Evolutionary conservation across 768 basidiomycete genomes (phyloP).

Genomic region (Trametes maxima): DNA sequence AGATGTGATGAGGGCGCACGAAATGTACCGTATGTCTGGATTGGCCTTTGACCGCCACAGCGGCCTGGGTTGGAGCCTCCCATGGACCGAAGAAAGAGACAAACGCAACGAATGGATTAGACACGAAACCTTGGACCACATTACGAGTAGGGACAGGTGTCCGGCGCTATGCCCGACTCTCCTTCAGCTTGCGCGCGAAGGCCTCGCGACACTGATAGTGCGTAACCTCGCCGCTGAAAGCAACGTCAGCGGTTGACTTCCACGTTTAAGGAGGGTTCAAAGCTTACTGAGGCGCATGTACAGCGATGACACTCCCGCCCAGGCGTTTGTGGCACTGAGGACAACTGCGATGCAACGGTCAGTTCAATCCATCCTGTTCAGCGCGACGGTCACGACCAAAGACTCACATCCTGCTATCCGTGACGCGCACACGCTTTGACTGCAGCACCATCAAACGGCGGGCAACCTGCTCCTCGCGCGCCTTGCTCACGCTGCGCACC

Average conservation of each 20-base stretch:
- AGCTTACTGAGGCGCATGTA: slow-evolving; percentile 82
- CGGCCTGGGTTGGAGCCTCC: too few relatives aligned
- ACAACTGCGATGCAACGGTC: slow-evolving; percentile 54
- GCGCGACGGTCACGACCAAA: not conserved
- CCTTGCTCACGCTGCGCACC: slow-evolving; percentile 67
- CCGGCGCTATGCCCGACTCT: slow-evolving; percentile 27
- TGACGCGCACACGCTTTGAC: slow-evolving; percentile 81
- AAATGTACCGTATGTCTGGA: too few relatives aligned
- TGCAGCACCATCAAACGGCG: slow-evolving; percentile 75
- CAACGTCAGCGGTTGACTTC: not conserved
- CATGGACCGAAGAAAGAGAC: too few relatives aligned
- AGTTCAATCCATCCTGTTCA: too few relatives aligned
- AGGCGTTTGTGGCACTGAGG: slow-evolving; percentile 95
- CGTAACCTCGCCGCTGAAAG: slow-evolving; percentile 85
- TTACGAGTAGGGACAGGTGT: not conserved
- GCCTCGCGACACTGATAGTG: slow-evolving; percentile 94
- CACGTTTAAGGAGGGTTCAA: not conserved
- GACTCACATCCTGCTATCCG: slow-evolving; percentile 89
- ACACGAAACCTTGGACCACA: not conserved
- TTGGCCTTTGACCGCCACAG: too few relatives aligned
- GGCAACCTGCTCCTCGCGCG: slow-evolving; percentile 78
- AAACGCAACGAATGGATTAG: not conserved
- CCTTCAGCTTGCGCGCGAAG: slow-evolving; percentile 62
- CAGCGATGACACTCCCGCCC: slow-evolving; percentile 91
- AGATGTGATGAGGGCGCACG: too few relatives aligned